phyloP scores from a whole-genome alignment of 2,329 filamentous ascomycete genomes.

The Pseudogymnoascus sp. region DNA sequence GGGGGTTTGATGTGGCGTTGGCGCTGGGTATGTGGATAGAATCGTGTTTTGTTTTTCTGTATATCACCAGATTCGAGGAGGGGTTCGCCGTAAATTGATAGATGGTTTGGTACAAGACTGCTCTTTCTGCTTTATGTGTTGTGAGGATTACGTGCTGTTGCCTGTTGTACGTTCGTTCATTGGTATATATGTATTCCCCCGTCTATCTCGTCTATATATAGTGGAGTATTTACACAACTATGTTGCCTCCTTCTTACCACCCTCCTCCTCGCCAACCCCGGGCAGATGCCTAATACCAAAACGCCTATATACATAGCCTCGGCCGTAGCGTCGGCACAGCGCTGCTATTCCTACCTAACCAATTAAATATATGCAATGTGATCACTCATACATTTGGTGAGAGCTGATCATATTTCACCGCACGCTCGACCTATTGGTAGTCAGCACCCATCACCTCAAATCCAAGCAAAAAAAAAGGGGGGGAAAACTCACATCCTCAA shows the following conservation, averaged over 20 bases:
- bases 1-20: not conserved
- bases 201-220: constrained; percentile 2
- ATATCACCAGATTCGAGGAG: not conserved
- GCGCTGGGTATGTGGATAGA: constrained; percentile 1
- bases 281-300: not conserved
- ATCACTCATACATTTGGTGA: constrained; percentile 67
- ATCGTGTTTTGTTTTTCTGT: constrained; percentile 8
- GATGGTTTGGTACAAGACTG: not conserved
- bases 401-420: constrained; percentile 83
- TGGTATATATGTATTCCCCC: not conserved
- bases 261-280: not conserved
- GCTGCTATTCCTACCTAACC: not conserved
- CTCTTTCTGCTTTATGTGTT: not conserved
- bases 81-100: not conserved
- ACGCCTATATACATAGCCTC: not conserved
- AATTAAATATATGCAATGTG: not conserved
- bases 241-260: not conserved
- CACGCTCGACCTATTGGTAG: constrained; percentile 62
- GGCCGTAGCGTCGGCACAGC: not conserved
- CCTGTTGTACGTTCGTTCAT: not conserved
- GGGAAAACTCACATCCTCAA: constrained; percentile 64
- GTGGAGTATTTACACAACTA: constrained; percentile 2
- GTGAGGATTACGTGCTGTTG: not conserved
- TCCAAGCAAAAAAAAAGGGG: constrained; percentile 6
- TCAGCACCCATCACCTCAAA: constrained; percentile 14